Conservation (phyloP, 2,329 filamentous ascomycete species). For the Botryotinia convoluta region DNA sequence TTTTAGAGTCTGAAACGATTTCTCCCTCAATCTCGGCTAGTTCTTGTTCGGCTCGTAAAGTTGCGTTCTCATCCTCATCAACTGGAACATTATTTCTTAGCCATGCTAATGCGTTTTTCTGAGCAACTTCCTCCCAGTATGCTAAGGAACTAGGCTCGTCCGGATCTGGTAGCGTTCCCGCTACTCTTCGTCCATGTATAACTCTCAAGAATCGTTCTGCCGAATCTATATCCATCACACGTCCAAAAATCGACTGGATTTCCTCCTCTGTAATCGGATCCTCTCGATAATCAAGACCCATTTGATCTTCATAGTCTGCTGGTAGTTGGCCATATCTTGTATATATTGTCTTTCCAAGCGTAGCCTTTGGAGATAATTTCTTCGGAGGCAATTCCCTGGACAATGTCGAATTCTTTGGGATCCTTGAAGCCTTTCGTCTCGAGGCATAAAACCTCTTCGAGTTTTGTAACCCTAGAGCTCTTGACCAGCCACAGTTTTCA, state of each 20-base stretch:
- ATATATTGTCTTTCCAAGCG: slow-evolving; percentile 38
- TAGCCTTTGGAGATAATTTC: slow-evolving; percentile 13
- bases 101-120: slow-evolving; percentile 51
- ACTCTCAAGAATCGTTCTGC: slow-evolving; percentile 57
- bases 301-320: slow-evolving; percentile 52
- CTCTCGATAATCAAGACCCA: slow-evolving; percentile 53
- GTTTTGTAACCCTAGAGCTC: slow-evolving; percentile 14
- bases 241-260: slow-evolving; percentile 50
- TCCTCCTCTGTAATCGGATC: slow-evolving; percentile 51
- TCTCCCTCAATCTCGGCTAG: slow-evolving; percentile 50
- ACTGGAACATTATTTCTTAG: slow-evolving; percentile 54
- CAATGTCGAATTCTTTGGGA: background rate
- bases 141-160: slow-evolving; percentile 38
- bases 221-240: slow-evolving; percentile 42
- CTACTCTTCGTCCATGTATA: slow-evolving; percentile 61
- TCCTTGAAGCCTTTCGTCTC: background rate
- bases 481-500: background rate
- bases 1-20: slow-evolving; percentile 35
- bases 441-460: slow-evolving; percentile 16
- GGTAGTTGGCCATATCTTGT: slow-evolving; percentile 59
- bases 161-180: slow-evolving; percentile 62
- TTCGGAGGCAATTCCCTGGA: background rate
- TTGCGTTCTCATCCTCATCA: slow-evolving; percentile 60
- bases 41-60: slow-evolving; percentile 61
- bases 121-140: slow-evolving; percentile 37